Evolutionary conservation across 2,329 filamentous ascomycete genomes (phyloP).

Genomic region (Botrytis porri): DNA sequence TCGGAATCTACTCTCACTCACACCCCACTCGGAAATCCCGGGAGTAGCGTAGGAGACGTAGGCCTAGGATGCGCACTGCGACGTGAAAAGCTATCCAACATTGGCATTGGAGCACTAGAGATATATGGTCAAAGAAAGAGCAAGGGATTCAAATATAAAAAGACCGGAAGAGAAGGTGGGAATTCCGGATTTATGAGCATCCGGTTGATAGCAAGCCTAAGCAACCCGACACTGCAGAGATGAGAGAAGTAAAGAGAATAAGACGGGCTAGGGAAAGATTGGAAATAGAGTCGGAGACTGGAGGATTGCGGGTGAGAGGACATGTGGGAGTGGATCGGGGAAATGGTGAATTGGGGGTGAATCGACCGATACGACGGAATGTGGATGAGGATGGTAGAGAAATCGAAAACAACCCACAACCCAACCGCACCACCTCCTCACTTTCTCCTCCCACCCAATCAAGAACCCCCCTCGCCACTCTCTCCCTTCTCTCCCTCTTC

Average conservation of each 20-base stretch:
- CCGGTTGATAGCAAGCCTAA: not conserved
- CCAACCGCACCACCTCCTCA: not conserved
- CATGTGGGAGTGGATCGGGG: not conserved
- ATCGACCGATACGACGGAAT: not conserved
- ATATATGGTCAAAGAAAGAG: not conserved
- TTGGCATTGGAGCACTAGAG: not conserved
- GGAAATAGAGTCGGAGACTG: fast-evolving
- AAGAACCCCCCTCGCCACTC: not conserved
- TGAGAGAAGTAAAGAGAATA: not conserved
- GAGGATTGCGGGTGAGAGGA: not conserved
- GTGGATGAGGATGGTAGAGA: not conserved
- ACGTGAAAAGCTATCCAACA: not conserved
- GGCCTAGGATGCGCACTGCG: not conserved
- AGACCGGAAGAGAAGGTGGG: not conserved
- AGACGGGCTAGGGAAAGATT: not conserved
- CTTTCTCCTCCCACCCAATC: not conserved
- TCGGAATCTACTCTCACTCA: not conserved
- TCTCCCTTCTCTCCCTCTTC: fast-evolving
- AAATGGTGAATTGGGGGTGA: not conserved
- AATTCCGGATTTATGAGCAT: not conserved
- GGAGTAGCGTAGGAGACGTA: not conserved
- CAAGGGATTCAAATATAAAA: not conserved
- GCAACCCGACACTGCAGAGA: not conserved
- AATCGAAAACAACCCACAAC: fast-evolving
- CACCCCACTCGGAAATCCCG: fast-evolving